Conservation (phyloP, 169 alveolate species). For the Hepatocystis sp. region DNA sequence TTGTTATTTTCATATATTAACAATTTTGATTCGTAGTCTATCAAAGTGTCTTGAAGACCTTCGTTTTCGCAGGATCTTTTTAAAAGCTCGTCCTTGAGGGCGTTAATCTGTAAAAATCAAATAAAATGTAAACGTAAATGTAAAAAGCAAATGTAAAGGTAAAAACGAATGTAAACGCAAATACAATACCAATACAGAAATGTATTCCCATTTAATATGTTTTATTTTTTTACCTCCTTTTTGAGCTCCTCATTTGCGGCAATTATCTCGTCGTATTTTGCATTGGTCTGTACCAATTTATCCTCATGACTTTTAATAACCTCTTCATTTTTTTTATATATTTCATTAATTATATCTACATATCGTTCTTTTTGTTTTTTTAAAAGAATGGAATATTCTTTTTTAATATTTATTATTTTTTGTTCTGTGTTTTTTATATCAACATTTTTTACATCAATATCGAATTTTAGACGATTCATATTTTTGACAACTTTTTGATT, state of each 20-base stretch:
- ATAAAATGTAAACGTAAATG: not conserved
- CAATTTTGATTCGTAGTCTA: slow-evolving; percentile 60
- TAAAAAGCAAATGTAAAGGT: not conserved
- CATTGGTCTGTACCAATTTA: slow-evolving; percentile 11
- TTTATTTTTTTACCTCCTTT: slow-evolving; percentile 17
- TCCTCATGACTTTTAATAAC: slow-evolving; percentile 47
- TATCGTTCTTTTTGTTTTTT: slow-evolving; percentile 43
- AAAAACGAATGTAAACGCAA: not conserved
- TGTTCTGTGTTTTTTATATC: slow-evolving; percentile 32
- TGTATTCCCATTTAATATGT: too few relatives aligned
- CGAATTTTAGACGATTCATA: slow-evolving; percentile 46
- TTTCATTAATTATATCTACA: slow-evolving; percentile 38
- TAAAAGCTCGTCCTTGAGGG: slow-evolving; percentile 35
- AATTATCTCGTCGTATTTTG: slow-evolving; percentile 36
- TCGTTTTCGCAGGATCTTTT: slow-evolving; percentile 50
- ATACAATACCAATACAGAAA: too few relatives aligned
- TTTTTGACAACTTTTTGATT: slow-evolving; percentile 46
- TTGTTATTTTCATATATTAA: slow-evolving; percentile 57
- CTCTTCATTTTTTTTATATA: slow-evolving; percentile 57
- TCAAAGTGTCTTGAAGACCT: slow-evolving; percentile 34
- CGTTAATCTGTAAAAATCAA: slow-evolving; percentile 5
- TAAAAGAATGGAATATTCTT: slow-evolving; percentile 48
- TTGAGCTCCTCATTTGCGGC: slow-evolving; percentile 19
- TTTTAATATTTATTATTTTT: slow-evolving; percentile 35
- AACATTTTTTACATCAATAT: slow-evolving; percentile 51